Percentiles rank a stretch among this genome's conserved stretches.
Evolutionary conservation across 2,329 filamentous ascomycete species (phyloP).

Genomic region (Monosporascus sp.): DNA sequence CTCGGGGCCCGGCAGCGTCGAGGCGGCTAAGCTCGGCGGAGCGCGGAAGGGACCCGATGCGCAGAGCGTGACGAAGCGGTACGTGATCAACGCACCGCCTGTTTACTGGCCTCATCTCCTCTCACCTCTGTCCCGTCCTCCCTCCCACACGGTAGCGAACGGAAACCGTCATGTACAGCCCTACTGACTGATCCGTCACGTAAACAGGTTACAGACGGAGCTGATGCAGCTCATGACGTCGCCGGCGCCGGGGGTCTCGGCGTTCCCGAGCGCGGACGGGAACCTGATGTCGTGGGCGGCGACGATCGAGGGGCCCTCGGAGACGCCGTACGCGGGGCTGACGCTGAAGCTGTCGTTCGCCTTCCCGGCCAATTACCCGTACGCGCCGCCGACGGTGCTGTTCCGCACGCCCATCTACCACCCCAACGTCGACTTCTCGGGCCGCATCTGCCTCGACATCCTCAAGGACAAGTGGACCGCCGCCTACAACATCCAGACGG

Average conservation of each 20-base stretch:
- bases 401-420: slow-evolving; percentile 99
- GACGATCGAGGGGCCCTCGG: slow-evolving; percentile 85
- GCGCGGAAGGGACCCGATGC: slow-evolving; percentile 57
- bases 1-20: slow-evolving; percentile 56
- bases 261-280: slow-evolving; percentile 85
- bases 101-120: not conserved
- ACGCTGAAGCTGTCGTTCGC: slow-evolving; percentile 88
- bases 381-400: slow-evolving; percentile 81
- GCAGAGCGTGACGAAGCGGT: slow-evolving; percentile 77
- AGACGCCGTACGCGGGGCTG: slow-evolving; percentile 84
- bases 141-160: not conserved
- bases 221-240: slow-evolving; percentile 98
- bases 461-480: slow-evolving; percentile 99
- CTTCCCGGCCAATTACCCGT: slow-evolving; percentile 91
- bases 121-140: not conserved
- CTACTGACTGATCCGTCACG: not conserved
- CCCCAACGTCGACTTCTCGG: slow-evolving; percentile 96
- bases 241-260: slow-evolving; percentile 85
- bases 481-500: slow-evolving; percentile 92
- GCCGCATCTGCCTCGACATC: slow-evolving; percentile 95
- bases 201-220: slow-evolving; percentile 80
- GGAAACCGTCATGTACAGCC: not conserved
- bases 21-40: slow-evolving; percentile 56
- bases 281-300: slow-evolving; percentile 91
- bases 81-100: slow-evolving; percentile 14